phyloP scores from a whole-genome alignment of 129 eudicot species.

The Lactuca saligna region DNA sequence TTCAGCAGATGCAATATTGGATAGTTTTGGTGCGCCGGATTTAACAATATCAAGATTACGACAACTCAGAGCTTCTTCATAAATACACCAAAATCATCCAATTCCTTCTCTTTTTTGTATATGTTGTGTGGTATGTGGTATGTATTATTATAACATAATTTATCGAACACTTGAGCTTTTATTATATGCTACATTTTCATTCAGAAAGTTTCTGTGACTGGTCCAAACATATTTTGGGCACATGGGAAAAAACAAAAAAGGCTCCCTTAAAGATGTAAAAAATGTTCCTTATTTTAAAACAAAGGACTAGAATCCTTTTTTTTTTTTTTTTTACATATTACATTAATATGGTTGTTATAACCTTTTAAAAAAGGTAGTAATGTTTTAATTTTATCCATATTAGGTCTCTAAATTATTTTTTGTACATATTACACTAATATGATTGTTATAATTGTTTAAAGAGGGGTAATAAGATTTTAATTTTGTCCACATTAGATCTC shows the following conservation, averaged over 20 bases:
- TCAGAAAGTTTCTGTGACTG: no score
- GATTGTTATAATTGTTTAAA: no score
- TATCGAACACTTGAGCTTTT: background rate
- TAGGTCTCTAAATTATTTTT: no score
- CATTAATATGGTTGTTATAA: no score
- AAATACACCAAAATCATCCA: conserved; percentile 6
- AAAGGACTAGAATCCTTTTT: no score
- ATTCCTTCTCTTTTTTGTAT: background rate
- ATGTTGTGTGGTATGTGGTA: conserved; percentile 23
- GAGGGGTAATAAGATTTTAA: no score
- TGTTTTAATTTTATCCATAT: no score
- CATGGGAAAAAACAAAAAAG: background rate
- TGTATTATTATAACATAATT: conserved; percentile 1
- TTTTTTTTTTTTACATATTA: no score
- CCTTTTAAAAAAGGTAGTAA: no score
- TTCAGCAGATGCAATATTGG: conserved; percentile 65
- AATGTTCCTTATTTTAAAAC: background rate
- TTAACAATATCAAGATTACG: conserved; percentile 64
- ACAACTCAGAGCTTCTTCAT: conserved; percentile 39
- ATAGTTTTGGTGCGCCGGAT: conserved; percentile 85
- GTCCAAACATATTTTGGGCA: background rate
- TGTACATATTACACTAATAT: no score
- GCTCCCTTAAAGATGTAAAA: no score
- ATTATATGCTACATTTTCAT: background rate
- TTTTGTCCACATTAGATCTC: no score